A percentile compares a stretch with the other conserved stretches of the same genome.
Evolutionary conservation across 2,329 filamentous ascomycete species (phyloP).

Genomic region (Pseudogymnoascus sp.): DNA sequence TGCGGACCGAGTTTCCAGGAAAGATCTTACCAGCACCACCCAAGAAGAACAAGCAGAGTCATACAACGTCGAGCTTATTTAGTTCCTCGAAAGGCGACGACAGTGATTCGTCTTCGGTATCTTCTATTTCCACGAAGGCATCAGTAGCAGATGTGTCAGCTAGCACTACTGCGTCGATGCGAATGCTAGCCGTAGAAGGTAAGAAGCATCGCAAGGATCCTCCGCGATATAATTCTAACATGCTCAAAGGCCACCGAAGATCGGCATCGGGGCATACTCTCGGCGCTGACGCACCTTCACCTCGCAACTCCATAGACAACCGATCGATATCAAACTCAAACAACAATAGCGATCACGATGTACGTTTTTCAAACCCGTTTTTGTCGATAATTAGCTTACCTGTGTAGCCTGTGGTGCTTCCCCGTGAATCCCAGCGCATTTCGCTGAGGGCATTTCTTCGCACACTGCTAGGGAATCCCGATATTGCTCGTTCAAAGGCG

Average conservation of each 20-base stretch:
- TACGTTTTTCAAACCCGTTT: not conserved
- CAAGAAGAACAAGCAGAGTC: conserved; percentile 81
- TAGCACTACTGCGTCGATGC: conserved; percentile 14
- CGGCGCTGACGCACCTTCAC: conserved; percentile 1
- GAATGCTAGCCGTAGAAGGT: conserved; percentile 37
- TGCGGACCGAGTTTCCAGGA: conserved; percentile 80
- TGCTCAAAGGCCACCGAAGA: conserved; percentile 15
- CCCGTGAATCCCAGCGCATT: conserved; percentile 82
- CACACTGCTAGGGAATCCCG: conserved; percentile 72
- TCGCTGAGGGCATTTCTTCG: conserved; percentile 88
- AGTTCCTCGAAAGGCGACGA: conserved; percentile 48
- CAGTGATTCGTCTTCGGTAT: conserved; percentile 71
- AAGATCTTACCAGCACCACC: conserved; percentile 81
- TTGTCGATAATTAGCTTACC: not conserved
- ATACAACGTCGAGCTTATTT: conserved; percentile 52
- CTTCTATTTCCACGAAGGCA: conserved; percentile 33
- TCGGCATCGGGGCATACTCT: conserved; percentile 12
- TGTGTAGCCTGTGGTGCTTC: conserved; percentile 41
- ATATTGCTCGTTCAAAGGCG: conserved; percentile 72
- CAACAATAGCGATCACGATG: conserved; percentile 2
- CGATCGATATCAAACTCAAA: conserved; percentile 25
- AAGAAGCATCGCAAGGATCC: conserved; percentile 9
- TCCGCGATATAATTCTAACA: conserved; percentile 8
- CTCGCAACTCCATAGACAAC: conserved; percentile 11
- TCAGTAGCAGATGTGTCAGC: conserved; percentile 9